These are phyloP conservation scores for Cryptococcus sp. DNA, from an alignment of 1,284 basidiomycete species.

Conservation along the genomic window DNA sequence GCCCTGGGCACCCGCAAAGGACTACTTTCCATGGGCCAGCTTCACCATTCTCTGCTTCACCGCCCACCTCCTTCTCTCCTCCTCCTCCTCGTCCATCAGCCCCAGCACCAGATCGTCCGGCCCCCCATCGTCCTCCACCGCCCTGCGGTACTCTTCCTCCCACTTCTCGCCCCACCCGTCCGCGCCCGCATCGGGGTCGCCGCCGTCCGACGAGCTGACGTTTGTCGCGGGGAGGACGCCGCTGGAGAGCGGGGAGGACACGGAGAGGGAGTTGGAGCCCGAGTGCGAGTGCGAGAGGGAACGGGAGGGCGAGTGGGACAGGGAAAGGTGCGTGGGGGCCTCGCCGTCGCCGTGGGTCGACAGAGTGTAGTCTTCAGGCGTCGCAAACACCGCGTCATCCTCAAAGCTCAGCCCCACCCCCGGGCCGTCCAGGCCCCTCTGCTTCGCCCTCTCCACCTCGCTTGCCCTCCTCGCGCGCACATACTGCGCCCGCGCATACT, in stretches of 20 bases:
- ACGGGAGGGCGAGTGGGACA: no score
- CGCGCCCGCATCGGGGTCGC: conserved; percentile 13
- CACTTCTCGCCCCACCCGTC: conserved; percentile 40
- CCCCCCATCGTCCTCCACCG: conserved; percentile 45
- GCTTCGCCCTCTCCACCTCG: conserved; percentile 19
- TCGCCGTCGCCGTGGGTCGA: neutral
- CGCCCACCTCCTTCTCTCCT: conserved; percentile 39
- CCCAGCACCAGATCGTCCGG: conserved; percentile 49
- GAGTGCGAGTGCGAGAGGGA: neutral
- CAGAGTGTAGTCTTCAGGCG: neutral
- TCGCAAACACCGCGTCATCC: conserved; percentile 37
- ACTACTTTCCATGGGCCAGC: no score
- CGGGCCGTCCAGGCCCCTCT: conserved; percentile 16
- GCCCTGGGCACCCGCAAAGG: no score
- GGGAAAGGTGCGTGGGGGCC: neutral
- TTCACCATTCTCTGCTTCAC: conserved; percentile 13
- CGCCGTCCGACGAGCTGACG: conserved; percentile 21
- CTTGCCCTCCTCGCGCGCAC: conserved; percentile 6
- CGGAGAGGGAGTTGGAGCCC: conserved; percentile 12
- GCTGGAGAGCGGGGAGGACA: conserved; percentile 21
- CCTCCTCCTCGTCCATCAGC: conserved; percentile 48
- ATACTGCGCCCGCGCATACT: conserved; percentile 37
- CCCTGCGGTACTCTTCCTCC: conserved; percentile 47
- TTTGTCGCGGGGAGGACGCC: conserved; percentile 24
- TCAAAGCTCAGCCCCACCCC: conserved; percentile 34